Percentiles rank a stretch among this genome's conserved stretches.
These are phyloP conservation scores for Rickenella mellea DNA, from an alignment of 768 basidiomycete genomes.

Conservation along the genomic window DNA sequence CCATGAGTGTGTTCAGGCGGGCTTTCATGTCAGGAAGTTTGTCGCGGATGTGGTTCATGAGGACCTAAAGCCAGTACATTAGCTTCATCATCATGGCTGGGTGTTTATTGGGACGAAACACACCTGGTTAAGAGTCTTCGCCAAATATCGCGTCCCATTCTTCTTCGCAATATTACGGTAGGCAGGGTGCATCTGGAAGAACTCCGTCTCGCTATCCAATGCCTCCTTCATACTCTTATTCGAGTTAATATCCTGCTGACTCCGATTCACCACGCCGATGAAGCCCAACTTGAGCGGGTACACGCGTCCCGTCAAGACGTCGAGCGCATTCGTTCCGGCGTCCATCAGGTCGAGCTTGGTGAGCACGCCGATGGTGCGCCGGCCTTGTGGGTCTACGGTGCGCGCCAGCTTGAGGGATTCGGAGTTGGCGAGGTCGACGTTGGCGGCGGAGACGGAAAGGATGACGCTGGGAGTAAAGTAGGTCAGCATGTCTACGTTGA, in stretches of 20 bases:
- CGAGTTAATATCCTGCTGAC: conserved; percentile 92
- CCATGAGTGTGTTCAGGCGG: conserved; percentile 93
- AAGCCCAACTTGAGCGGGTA: conserved; percentile 98
- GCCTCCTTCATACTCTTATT: conserved; percentile 84
- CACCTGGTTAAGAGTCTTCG: conserved; percentile 90
- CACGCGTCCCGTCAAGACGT: conserved; percentile 91
- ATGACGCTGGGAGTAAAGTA: conserved; percentile 59
- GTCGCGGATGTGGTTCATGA: conserved; percentile 96
- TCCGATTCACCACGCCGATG: conserved; percentile 95
- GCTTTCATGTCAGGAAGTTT: conserved; percentile 99
- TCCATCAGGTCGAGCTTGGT: conserved; percentile 99
- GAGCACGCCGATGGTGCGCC: conserved; percentile 92
- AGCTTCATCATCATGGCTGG: neutral
- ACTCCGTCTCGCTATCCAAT: conserved; percentile 76
- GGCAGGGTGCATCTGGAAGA: conserved; percentile 82
- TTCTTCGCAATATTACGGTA: conserved; percentile 95
- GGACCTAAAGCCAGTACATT: conserved; percentile 40
- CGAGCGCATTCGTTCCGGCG: conserved; percentile 94
- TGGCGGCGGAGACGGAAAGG: conserved; percentile 92
- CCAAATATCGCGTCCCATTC: conserved; percentile 93
- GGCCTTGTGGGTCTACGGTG: conserved; percentile 89
- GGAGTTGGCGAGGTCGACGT: conserved; percentile 97
- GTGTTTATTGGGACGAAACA: conserved; percentile 11
- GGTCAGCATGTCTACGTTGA: too few relatives aligned
- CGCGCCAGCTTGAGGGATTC: conserved; percentile 96